Percentiles rank a stretch among this genome's conserved stretches.
phyloP scores from a whole-genome alignment of 2,329 filamentous ascomycete species.

The Stachybotrys chartarum region DNA sequence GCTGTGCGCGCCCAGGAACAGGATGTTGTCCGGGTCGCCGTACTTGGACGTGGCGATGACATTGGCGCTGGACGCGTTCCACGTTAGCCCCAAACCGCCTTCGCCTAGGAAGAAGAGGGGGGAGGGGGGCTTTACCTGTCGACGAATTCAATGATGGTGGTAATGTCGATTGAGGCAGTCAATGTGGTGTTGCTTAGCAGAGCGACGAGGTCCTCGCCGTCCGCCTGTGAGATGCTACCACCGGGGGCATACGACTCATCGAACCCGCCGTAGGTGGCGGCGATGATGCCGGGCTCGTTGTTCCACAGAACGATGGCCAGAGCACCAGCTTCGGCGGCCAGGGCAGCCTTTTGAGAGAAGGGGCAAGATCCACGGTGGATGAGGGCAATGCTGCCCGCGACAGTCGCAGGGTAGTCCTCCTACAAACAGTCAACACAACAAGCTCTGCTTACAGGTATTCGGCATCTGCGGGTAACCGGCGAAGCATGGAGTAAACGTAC shows the following conservation, averaged over 20 bases:
- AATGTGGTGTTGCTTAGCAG: constrained; percentile 15
- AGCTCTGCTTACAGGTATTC: background rate
- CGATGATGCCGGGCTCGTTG: constrained; percentile 37
- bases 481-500: constrained; percentile 2
- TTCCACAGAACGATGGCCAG: constrained; percentile 50
- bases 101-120: background rate
- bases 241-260: constrained; percentile 36
- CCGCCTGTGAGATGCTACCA: constrained; percentile 39
- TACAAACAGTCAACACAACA: background rate
- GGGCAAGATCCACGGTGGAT: constrained; percentile 48
- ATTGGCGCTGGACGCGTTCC: constrained; percentile 32
- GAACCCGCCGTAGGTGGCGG: constrained; percentile 45
- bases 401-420: constrained; percentile 38
- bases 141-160: constrained; percentile 34
- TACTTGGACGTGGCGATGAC: constrained; percentile 52
- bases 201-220: constrained; percentile 22
- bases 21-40: constrained; percentile 51
- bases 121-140: constrained; percentile 19
- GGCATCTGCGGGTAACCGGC: background rate
- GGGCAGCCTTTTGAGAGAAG: constrained; percentile 47
- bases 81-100: background rate
- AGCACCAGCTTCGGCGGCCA: constrained; percentile 48
- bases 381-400: constrained; percentile 46
- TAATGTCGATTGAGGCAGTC: constrained; percentile 25
- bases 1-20: constrained; percentile 53